These are phyloP conservation scores for Saraca asoca DNA, from an alignment of 331 rosid species.

Conservation along the genomic window DNA sequence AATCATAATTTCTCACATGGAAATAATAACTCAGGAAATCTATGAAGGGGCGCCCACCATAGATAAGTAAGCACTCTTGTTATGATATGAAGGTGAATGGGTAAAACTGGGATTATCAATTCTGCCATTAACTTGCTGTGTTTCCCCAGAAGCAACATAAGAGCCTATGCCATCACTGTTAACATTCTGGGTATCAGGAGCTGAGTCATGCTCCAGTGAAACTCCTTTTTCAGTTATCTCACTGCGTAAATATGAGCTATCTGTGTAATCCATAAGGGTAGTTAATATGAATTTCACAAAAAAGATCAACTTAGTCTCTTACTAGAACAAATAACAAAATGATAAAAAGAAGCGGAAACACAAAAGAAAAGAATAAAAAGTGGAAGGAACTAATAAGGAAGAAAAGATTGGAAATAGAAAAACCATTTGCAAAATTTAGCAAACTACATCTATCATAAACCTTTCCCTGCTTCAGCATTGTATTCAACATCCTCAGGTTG, in stretches of 20 bases:
- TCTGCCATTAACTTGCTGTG: constrained; percentile 50
- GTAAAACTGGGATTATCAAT: constrained; percentile 60
- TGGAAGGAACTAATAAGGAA: not conserved
- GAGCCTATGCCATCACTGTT: constrained; percentile 47
- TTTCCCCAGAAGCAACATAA: constrained; percentile 54
- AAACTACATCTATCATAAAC: constrained; percentile 32
- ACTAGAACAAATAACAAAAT: not conserved
- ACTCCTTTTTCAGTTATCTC: constrained; percentile 52
- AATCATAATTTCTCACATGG: constrained; percentile 3
- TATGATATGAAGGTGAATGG: constrained; percentile 56
- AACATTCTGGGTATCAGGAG: constrained; percentile 53
- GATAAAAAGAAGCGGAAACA: not conserved
- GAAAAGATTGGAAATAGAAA: not conserved
- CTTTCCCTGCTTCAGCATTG: constrained; percentile 61
- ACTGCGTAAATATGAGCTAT: constrained; percentile 48
- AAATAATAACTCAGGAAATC: constrained; percentile 15
- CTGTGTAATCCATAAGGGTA: constrained; percentile 44
- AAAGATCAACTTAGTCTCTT: constrained; percentile 5
- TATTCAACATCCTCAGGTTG: constrained; percentile 51
- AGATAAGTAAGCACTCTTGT: constrained; percentile 75
- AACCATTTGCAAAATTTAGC: not conserved
- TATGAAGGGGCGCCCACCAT: constrained; percentile 53
- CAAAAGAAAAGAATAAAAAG: too few relatives aligned
- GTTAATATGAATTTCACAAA: constrained; percentile 18
- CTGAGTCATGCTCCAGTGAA: constrained; percentile 55